Evolutionary conservation across 768 basidiomycete genomes (phyloP), one percentile per base, ranked within the genome.

Genomic region (Pulveroboletus sp.): DNA sequence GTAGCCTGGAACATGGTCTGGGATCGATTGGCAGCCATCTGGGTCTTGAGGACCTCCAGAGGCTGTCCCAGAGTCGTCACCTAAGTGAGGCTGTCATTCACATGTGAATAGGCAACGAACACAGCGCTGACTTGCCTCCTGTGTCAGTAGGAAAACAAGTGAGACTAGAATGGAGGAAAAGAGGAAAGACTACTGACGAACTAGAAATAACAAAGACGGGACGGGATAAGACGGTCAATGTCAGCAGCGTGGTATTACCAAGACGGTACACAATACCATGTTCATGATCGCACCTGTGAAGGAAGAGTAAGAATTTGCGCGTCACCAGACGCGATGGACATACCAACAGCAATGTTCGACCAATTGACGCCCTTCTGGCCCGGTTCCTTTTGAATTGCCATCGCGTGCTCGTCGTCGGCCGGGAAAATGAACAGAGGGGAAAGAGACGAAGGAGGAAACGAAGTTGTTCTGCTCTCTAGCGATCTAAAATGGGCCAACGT

Each of bases 1-100:
- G 88, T 76, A 16, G 96, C 94, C 65, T 91, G 82, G 52, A 76
- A 59, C 93, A 99, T 96, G 12, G 86, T 76, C 68, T 99, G 93
- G 10, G 80, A 82, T 53, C 96, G 84, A 74, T 95, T 94, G 53
- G 93, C 92, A 50, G 96, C 96, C 96, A 99, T 98, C 68, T 99
- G 96, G 16, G 96, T 99, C 74, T 99, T 99, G 58, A 98, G 72
- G 29, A 98, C 96, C 73, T 99, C 96, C 50, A 99, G 74, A 19
- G 96, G 96, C 75, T 99, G 96, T 31, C 96, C 96, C 26, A 99
- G 81, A 9, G 95, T 97, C 49, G 96, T 97, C 58, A 99, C 96
- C 86, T 97, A 63, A 19, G 17, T 35, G 36, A 31, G 43, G 47
- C 44, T 14, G 26, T 37, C n/a, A 27, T 56, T 50, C 19, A 36